These are phyloP conservation scores for Ganoderma boninense DNA, from an alignment of 1,284 basidiomycete species.

Conservation along the genomic window DNA sequence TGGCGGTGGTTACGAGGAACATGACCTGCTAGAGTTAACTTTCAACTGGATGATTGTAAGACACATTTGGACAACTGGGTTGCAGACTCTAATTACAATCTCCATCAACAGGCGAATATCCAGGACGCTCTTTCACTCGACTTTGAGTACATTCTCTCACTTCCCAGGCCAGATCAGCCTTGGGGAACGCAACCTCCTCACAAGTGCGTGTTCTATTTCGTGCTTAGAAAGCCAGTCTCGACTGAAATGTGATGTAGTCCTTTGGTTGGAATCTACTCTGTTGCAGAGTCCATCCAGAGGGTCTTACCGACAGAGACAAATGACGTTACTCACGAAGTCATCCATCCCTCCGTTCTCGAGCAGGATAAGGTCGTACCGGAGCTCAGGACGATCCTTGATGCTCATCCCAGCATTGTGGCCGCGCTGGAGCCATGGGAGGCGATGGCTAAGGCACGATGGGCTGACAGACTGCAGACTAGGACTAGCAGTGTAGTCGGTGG, in stretches of 20 bases:
- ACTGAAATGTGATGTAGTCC: conserved; percentile 47
- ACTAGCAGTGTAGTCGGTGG: not conserved
- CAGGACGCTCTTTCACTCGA: conserved; percentile 64
- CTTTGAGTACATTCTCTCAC: conserved; percentile 55
- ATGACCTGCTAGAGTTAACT: conserved; percentile 73
- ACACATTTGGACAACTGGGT: too few species aligned
- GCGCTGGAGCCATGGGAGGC: conserved; percentile 61
- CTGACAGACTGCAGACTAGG: conserved; percentile 27
- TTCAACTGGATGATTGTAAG: conserved; percentile 74
- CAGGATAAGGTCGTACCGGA: conserved; percentile 50
- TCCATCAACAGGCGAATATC: conserved; percentile 57
- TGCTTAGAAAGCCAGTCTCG: conserved; percentile 5
- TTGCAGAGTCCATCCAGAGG: conserved; percentile 55
- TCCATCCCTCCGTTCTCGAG: conserved; percentile 66
- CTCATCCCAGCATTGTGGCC: conserved; percentile 54
- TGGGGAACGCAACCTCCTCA: conserved; percentile 72
- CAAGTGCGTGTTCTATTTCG: conserved; percentile 50
- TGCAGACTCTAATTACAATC: not conserved
- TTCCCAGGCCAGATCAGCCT: conserved; percentile 58
- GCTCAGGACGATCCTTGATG: conserved; percentile 47
- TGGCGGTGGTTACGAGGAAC: conserved; percentile 71
- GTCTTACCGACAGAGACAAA: conserved; percentile 55
- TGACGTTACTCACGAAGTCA: conserved; percentile 62
- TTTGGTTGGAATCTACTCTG: conserved; percentile 57
- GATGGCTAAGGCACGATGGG: conserved; percentile 57